Percentiles rank a stretch among this genome's conserved stretches.
Evolutionary conservation across 2,329 filamentous ascomycete species (phyloP).

Genomic region (Trichophyton mentagrophytes): DNA sequence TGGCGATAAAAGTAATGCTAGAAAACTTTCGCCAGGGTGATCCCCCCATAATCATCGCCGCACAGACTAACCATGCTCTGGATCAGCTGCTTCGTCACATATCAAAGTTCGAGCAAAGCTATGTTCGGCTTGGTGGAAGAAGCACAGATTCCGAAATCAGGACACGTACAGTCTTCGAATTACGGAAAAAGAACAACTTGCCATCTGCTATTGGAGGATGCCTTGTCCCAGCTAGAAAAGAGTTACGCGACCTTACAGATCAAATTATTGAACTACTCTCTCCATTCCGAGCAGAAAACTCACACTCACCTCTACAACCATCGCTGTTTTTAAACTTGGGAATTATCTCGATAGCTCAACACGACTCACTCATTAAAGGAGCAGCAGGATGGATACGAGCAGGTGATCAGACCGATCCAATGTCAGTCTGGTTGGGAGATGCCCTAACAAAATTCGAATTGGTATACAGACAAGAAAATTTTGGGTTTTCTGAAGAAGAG

Average conservation of each 20-base stretch:
- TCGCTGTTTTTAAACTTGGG: constrained; percentile 41
- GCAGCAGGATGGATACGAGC: constrained; percentile 33
- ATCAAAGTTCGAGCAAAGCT: constrained; percentile 47
- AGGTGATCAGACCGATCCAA: constrained; percentile 19
- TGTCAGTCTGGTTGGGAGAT: constrained; percentile 48
- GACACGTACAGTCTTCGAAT: constrained; percentile 51
- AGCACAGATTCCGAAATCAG: constrained; percentile 55
- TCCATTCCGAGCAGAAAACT: constrained; percentile 28
- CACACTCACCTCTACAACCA: constrained; percentile 39
- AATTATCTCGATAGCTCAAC: constrained; percentile 52
- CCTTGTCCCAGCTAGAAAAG: constrained; percentile 26
- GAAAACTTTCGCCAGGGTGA: constrained; percentile 44
- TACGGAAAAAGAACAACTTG: constrained; percentile 33
- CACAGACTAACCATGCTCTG: constrained; percentile 82
- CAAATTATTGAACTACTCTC: constrained; percentile 32
- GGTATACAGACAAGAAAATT: constrained; percentile 36
- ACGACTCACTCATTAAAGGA: constrained; percentile 45
- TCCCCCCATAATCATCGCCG: constrained; percentile 63
- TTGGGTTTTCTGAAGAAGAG: constrained; percentile 46
- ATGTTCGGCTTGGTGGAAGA: constrained; percentile 56
- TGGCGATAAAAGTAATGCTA: constrained; percentile 54
- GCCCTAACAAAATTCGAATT: constrained; percentile 36
- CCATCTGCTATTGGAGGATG: constrained; percentile 30
- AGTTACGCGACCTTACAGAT: constrained; percentile 34
- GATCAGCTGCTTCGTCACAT: constrained; percentile 65